phyloP scores from a whole-genome alignment of 2,329 filamentous ascomycete genomes.

The Talaromyces sp. region DNA sequence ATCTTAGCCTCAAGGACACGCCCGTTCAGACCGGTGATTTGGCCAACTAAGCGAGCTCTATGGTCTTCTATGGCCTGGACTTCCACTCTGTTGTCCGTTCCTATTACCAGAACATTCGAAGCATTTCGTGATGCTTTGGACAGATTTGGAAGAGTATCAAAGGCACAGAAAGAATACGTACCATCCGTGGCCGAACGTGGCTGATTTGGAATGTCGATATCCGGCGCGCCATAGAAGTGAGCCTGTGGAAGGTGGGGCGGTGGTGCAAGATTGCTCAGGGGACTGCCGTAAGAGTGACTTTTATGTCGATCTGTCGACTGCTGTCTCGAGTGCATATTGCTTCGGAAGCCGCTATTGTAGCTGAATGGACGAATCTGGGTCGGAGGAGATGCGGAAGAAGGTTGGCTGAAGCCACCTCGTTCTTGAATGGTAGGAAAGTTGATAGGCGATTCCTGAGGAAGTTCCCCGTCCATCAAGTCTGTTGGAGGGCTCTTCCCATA shows the following conservation, averaged over 20 bases:
- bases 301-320: constrained; percentile 42
- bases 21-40: constrained; percentile 75
- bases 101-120: constrained; percentile 72
- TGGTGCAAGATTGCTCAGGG: constrained; percentile 49
- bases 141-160: constrained; percentile 66
- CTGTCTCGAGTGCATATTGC: constrained; percentile 40
- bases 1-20: constrained; percentile 82
- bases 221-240: constrained; percentile 75
- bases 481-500: constrained; percentile 49
- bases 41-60: constrained; percentile 69
- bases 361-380: constrained; percentile 46
- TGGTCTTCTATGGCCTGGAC: constrained; percentile 73
- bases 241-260: constrained; percentile 74
- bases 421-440: constrained; percentile 43
- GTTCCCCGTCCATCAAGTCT: constrained; percentile 38
- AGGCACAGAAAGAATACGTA: constrained; percentile 76
- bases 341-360: constrained; percentile 43
- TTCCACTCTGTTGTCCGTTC: constrained; percentile 78
- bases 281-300: constrained; percentile 41
- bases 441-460: constrained; percentile 42
- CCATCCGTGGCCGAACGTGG: constrained; percentile 42
- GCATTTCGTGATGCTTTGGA: constrained; percentile 43
- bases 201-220: constrained; percentile 61
- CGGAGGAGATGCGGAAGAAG: constrained; percentile 49
- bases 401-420: constrained; percentile 44